Evolutionary conservation across 495 filamentous ascomycete genomes (phyloP), one percentile per base, ranked within the genome.

Genomic region (Aspergillus cristatus): DNA sequence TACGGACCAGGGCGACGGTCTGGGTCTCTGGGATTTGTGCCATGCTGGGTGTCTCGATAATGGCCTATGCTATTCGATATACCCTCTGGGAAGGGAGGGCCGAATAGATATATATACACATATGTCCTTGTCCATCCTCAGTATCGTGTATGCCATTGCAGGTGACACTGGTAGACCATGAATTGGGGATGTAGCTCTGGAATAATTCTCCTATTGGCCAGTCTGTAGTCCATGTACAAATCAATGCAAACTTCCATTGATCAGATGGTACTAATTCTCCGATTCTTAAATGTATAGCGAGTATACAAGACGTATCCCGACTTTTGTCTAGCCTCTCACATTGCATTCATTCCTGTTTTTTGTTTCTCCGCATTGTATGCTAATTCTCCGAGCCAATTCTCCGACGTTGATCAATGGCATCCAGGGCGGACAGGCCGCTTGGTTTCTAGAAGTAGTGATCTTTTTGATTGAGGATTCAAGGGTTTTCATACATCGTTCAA

Each of bases 1-100:
- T 40, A n/a, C 43, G 50, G 18, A 71, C 65, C 17, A 70, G 52
- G 25, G 68, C 65, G 14, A 68, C 66, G 2, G 62, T 71, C 46
- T 71, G 67, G 2, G 55, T 65, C 31, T 47, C 37, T 14, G 65
- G 67, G 32, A 67, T 62, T 34, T 43, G 33, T 30, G 7, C 48
- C 5, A 26, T 11, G 1, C 24, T 6, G 6, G 11, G 6, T 26
- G 24, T 11, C 11, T 26, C 6, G 11, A 11, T 6, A 26, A 11
- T 26, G 6, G 24, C 6, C 11, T 26, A 6, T 26, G 6, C 6
- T 6, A 6, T 26, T 26, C 11, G 24, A 26, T 26, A 6, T 26
- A 6, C 6, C 6, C 6, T 26, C 24, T 26, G 6, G 24, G 24
- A 11, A 26, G 6, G 6, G 6, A 26, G 24, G 24, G n/a, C n/a